Base-by-base conservation (phyloP, 2,329 filamentous ascomycete genomes). In the Gliomastix tumulicola region DNA sequence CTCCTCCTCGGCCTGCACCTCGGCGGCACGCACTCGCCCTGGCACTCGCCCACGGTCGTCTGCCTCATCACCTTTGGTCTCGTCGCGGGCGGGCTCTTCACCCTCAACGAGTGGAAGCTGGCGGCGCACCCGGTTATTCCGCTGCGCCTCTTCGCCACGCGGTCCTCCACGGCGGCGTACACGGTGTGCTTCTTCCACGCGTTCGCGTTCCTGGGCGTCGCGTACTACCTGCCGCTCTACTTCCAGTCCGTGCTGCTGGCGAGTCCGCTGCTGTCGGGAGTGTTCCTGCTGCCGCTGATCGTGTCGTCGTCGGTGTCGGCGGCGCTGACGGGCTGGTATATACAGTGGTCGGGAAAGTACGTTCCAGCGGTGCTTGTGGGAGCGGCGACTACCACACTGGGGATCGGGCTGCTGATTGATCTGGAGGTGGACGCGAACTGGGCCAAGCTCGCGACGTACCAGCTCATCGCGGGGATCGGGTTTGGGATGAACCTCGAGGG, bases 221-320 rank as follows among this genome's bases (percentile, higher is more conserved):
- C 78, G 34, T 88, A 85, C 56, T 88, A 84, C 48, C 63, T 88
- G 19, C 84, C 84, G 0, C 66, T 88, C 0, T 88, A 82, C 57
- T 80, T 86, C 37, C 84, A 89, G 52, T 71, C 78, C 4, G 82
- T 81, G 1, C 69, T 80, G 3, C 69, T 69, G 35, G 75, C 74
- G 2, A 68, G 69, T 1, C 77, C 81, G 0, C 60, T 84, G 22
- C 63, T 65, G n/a, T 84, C 77, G 0, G 72, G 72, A 5, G 52
- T 82, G 1, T 69, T 82, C 11, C 65, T 84, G 3, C 63, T 87
- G 0, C 80, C 83, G 0, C 71, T 80, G 28, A 76, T 74, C 17
- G 48, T 72, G 12, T 56, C 63, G n/a, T 58, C 69, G 13, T 66
- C 67, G 4, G 34, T 68, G 5, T 48, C 59, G 4, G 68, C 69